phyloP scores from a whole-genome alignment of 2,329 filamentous ascomycete species.

The Penicillium sp. region DNA sequence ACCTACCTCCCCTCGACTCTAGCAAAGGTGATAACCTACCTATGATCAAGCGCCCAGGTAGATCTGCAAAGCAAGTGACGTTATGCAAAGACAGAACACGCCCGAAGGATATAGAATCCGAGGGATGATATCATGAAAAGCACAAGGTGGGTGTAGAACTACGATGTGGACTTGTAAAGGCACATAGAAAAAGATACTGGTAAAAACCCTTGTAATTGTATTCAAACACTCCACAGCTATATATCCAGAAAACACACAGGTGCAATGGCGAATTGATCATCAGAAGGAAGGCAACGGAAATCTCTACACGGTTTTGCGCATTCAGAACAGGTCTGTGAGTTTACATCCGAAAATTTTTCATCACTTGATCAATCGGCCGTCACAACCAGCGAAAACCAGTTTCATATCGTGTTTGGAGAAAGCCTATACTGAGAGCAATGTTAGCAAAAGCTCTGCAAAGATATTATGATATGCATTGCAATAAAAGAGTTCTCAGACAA shows the following conservation, averaged over 20 bases:
- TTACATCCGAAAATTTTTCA: constrained; percentile 99
- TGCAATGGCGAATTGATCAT: constrained; percentile 45
- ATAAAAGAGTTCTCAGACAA: constrained; percentile 54
- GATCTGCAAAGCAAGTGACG: no score
- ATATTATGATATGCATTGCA: constrained; percentile 8
- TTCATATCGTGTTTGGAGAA: not conserved
- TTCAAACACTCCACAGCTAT: constrained; percentile 19
- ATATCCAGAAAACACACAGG: constrained; percentile 7
- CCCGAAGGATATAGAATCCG: no score
- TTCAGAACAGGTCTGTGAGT: constrained; percentile 71
- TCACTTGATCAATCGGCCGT: constrained; percentile 41
- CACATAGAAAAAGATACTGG: not conserved
- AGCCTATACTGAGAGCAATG: constrained; percentile 1
- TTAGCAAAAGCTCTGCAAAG: constrained; percentile 3
- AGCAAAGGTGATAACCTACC: no score
- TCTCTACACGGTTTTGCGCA: constrained; percentile 95
- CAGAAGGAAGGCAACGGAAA: constrained; percentile 99
- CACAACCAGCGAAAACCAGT: constrained; percentile 4
- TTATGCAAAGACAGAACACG: no score
- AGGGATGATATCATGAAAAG: no score
- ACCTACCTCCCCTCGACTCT: no score
- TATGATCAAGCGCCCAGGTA: no score
- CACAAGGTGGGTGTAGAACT: no score
- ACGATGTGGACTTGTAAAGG: not conserved
- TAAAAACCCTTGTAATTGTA: constrained; percentile 2